Evolutionary conservation across 2,329 filamentous ascomycete species (phyloP), one percentile per base, ranked within the genome.

Genomic region (Chalaropsis thielavioides): DNA sequence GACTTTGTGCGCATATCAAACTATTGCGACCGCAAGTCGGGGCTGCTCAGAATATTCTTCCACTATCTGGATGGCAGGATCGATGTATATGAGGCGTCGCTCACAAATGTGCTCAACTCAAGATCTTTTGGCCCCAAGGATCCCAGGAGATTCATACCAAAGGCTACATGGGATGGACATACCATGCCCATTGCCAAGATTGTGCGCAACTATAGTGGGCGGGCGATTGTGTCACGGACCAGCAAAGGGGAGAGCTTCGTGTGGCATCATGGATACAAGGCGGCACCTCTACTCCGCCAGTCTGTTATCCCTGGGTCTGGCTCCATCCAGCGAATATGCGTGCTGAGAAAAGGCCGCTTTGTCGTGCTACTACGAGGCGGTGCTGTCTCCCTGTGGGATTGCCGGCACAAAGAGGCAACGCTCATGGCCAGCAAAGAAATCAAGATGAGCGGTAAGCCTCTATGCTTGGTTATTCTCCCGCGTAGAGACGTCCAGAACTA

Each of bases 31-130:
- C 41, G 22, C 2, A 56, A 31, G 35, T 56, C 65, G 4, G 65
- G 65, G 13, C 22, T 64, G 46, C 46, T 65, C 68, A 43, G 86
- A 60, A 74, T 99, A 24, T 76, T 97, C 13, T 77, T 90, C 4
- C 92, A 99, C 73, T 85, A 88, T 69, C 92, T 96, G 69, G 87
- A 94, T 71, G 92, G 92, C 10, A 83, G 84, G 66, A 85, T 99
- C 68, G 86, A 90, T 63, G 88, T 92, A 75, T 90, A 91, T 72
- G 84, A 91, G 69, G 86, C 86, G 58, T 84, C 86, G 69, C 80
- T 96, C 31, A 88, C 92, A 66, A 82, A 88, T 63, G 78, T 97
- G 15, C 87, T 99, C 68, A 90, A 95, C 70, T 86, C 89, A 1
- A 22, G 40, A 31, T n/a, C 24, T 11, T 22, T 27, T n/a, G 56